These are phyloP conservation scores for Chaetomium sp. DNA, from an alignment of 2,329 filamentous ascomycete species.

Conservation along the genomic window DNA sequence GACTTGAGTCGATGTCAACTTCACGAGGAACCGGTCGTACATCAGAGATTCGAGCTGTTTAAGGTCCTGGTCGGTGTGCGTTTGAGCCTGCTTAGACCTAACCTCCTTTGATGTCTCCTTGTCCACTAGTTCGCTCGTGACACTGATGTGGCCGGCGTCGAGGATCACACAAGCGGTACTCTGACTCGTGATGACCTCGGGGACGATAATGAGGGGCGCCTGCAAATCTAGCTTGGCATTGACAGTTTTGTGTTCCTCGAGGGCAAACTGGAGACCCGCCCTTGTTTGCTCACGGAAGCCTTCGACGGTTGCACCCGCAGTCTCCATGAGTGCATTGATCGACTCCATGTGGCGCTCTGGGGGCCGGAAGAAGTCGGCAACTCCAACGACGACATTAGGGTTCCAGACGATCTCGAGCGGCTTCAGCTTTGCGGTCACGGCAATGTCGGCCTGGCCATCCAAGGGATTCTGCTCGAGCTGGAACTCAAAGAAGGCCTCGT, in stretches of 20 bases:
- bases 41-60: slow-evolving; percentile 86
- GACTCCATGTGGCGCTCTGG: slow-evolving; percentile 98
- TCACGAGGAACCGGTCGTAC: slow-evolving; percentile 96
- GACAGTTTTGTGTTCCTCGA: slow-evolving; percentile 97
- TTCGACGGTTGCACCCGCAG: slow-evolving; percentile 92
- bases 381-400: slow-evolving; percentile 85
- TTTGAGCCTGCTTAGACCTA: slow-evolving; percentile 83
- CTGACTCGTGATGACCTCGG: slow-evolving; percentile 82
- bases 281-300: slow-evolving; percentile 93
- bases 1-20: slow-evolving; percentile 91
- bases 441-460: slow-evolving; percentile 87
- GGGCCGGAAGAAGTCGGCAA: slow-evolving; percentile 93
- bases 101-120: slow-evolving; percentile 87
- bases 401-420: slow-evolving; percentile 98
- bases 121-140: slow-evolving; percentile 92
- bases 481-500: slow-evolving; percentile 87
- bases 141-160: slow-evolving; percentile 92
- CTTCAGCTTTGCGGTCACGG: slow-evolving; percentile 86
- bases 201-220: slow-evolving; percentile 93
- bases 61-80: slow-evolving; percentile 87
- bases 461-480: slow-evolving; percentile 94
- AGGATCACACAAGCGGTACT: slow-evolving; percentile 87
- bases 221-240: slow-evolving; percentile 95
- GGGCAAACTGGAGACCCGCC: slow-evolving; percentile 90
- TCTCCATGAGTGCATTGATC: slow-evolving; percentile 92